Conservation (phyloP, 2,329 filamentous ascomycete species). For the Arthrobotrys pseudoclavata region DNA sequence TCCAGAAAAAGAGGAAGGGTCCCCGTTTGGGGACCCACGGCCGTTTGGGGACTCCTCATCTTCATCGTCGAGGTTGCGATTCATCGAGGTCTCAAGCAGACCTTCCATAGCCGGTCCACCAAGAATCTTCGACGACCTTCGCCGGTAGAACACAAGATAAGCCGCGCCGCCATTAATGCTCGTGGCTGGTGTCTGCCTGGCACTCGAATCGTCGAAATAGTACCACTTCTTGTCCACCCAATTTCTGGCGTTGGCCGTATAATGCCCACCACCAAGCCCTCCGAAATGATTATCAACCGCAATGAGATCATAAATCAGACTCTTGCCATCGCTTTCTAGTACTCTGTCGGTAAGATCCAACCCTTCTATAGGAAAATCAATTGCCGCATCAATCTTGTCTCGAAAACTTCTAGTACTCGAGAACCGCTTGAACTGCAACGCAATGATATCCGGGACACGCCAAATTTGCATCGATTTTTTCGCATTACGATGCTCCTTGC, state of each 20-base stretch:
- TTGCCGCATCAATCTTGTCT: conserved; percentile 90
- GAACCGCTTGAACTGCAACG: conserved; percentile 96
- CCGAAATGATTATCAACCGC: conserved; percentile 97
- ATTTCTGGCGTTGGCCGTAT: conserved; percentile 94
- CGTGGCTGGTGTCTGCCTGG: conserved; percentile 36
- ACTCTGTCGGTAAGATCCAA: conserved; percentile 86
- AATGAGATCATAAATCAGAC: conserved; percentile 90
- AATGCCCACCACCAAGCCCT: conserved; percentile 92
- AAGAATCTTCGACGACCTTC: conserved; percentile 80
- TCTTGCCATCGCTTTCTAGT: conserved; percentile 83
- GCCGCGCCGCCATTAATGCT: conserved; percentile 70
- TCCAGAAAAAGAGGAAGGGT: conserved; percentile 58
- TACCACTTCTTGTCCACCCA: conserved; percentile 93
- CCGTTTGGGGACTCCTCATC: conserved; percentile 58
- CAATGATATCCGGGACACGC: conserved; percentile 94
- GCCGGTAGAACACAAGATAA: conserved; percentile 95
- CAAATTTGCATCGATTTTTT: conserved; percentile 98
- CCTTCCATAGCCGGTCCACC: conserved; percentile 72
- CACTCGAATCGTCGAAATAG: conserved; percentile 87
- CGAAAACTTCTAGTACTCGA: conserved; percentile 84
- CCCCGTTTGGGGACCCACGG: conserved; percentile 59
- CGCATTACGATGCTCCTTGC: conserved; percentile 91
- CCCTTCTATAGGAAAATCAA: conserved; percentile 91
- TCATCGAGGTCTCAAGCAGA: conserved; percentile 66
- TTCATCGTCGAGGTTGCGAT: conserved; percentile 27